Conservation (phyloP, 2,329 filamentous ascomycete genomes). For the Karstenula rhodostoma region DNA sequence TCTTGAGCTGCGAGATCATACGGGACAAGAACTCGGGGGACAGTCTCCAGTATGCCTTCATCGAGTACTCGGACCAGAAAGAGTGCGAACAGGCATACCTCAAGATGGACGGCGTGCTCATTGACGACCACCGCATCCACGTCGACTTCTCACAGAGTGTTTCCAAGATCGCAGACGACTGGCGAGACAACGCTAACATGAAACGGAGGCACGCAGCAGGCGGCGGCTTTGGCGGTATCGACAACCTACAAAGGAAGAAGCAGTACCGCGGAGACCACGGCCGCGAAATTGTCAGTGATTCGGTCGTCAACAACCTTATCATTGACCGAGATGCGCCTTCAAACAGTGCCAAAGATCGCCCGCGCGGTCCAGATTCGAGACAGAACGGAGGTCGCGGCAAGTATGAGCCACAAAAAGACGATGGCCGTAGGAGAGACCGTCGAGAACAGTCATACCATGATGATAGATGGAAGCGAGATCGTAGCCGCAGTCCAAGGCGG, state of each 20-base stretch:
- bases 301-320: slow-evolving; percentile 43
- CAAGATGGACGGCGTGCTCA: slow-evolving; percentile 98
- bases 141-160: slow-evolving; percentile 98
- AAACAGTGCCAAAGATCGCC: slow-evolving; percentile 20
- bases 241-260: slow-evolving; percentile 84
- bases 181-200: slow-evolving; percentile 84
- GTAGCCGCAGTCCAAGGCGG: slow-evolving; percentile 44
- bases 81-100: slow-evolving; percentile 96
- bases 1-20: slow-evolving; percentile 95
- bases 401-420: slow-evolving; percentile 49
- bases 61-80: slow-evolving; percentile 92
- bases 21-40: slow-evolving; percentile 93
- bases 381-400: slow-evolving; percentile 18
- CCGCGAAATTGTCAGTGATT: slow-evolving; percentile 41
- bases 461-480: slow-evolving; percentile 49
- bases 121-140: slow-evolving; percentile 96
- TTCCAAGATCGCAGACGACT: slow-evolving; percentile 83
- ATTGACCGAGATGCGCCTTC: slow-evolving; percentile 33
- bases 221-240: slow-evolving; percentile 84
- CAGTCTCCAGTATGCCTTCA: slow-evolving; percentile 96
- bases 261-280: slow-evolving; percentile 68
- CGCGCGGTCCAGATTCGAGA: slow-evolving; percentile 17
- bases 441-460: slow-evolving; percentile 46
- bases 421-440: slow-evolving; percentile 43
- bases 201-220: slow-evolving; percentile 71